Evolutionary conservation across 768 basidiomycete species (phyloP).

Genomic region (Hericium coralloides): DNA sequence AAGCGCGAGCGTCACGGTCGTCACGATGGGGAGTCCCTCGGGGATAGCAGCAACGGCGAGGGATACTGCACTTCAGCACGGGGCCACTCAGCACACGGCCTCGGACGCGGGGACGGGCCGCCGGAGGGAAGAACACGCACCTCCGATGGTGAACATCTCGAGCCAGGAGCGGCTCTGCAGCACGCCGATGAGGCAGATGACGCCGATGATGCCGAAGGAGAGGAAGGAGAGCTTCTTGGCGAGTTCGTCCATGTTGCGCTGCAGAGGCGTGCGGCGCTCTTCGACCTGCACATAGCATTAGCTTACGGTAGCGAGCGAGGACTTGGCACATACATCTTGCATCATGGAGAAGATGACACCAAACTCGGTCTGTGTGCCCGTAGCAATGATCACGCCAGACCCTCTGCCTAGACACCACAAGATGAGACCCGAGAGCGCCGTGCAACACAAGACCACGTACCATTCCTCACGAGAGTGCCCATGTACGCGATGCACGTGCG

Average conservation of each 20-base stretch:
- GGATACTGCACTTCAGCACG: constrained; percentile 53
- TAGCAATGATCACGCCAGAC: constrained; percentile 79
- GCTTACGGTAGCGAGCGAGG: background rate
- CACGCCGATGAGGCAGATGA: constrained; percentile 88
- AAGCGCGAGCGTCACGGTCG: constrained; percentile 92
- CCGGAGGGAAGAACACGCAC: constrained; percentile 31
- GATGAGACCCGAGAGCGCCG: background rate
- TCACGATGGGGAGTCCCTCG: constrained; percentile 93
- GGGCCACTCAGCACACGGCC: constrained; percentile 3
- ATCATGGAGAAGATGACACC: constrained; percentile 97
- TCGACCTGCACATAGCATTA: constrained; percentile 40
- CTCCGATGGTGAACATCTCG: constrained; percentile 99
- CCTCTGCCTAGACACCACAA: constrained; percentile 50
- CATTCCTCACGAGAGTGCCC: constrained; percentile 91
- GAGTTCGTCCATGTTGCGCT: constrained; percentile 93
- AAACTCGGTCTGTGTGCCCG: constrained; percentile 83
- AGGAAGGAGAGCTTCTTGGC: constrained; percentile 84
- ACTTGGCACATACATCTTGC: constrained; percentile 61
- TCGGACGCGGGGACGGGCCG: background rate
- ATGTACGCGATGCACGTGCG: constrained; percentile 86
- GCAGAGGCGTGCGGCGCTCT: constrained; percentile 87
- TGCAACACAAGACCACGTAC: constrained; percentile 29
- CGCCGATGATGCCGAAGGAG: constrained; percentile 90
- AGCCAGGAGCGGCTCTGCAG: constrained; percentile 82
- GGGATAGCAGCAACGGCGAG: constrained; percentile 98